These are phyloP conservation scores for Coelastrella sp. DNA, from an alignment of 139 green algal species.

Conservation along the genomic window DNA sequence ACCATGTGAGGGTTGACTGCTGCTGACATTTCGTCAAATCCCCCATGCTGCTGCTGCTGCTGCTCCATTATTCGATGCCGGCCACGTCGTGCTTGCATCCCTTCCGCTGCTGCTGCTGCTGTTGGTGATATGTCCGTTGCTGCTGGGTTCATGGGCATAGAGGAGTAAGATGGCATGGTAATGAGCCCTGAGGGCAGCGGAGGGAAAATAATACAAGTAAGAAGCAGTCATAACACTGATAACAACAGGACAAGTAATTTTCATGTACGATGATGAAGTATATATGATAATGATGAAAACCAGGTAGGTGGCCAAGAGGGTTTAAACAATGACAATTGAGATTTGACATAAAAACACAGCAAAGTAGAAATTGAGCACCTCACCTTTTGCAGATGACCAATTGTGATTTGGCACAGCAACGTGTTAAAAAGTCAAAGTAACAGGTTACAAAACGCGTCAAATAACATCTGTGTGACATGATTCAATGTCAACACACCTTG, in stretches of 20 bases:
- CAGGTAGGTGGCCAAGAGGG: no score
- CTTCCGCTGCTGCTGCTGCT: not conserved
- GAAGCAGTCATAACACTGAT: no score
- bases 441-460: not conserved
- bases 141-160: not conserved
- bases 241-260: no score
- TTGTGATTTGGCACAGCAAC: not conserved
- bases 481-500: not conserved
- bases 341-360: not conserved
- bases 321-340: no score
- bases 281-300: no score
- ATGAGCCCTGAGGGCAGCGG: not conserved
- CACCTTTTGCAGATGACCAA: not conserved
- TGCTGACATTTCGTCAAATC: not conserved
- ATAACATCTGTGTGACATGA: not conserved
- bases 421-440: not conserved
- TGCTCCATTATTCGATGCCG: not conserved
- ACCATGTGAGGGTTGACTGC: not conserved
- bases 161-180: not conserved
- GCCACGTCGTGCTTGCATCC: not conserved
- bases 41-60: conserved; percentile 1
- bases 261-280: no score
- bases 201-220: not conserved
- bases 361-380: not conserved
- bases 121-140: not conserved